Percentiles rank a stretch among this genome's conserved stretches.
These are phyloP conservation scores for Candida anutae DNA, from an alignment of 1,139 yeast species.

Conservation along the genomic window DNA sequence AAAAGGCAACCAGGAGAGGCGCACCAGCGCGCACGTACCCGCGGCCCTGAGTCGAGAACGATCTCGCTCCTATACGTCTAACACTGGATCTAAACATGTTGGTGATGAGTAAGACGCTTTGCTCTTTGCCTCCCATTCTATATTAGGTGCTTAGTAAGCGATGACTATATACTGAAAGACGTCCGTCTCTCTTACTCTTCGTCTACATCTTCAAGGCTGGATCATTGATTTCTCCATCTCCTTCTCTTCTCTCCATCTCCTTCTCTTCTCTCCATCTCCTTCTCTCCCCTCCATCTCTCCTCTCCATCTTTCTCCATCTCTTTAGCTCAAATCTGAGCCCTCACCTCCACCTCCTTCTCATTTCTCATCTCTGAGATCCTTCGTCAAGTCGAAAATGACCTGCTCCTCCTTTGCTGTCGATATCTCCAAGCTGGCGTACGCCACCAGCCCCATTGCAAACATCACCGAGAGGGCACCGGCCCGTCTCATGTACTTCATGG, in stretches of 20 bases:
- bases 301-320: background rate
- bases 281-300: conserved; percentile 1
- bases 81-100: too few species aligned
- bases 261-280: conserved; percentile 7
- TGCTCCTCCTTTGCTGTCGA: conserved; percentile 8
- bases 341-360: background rate
- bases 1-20: too few species aligned
- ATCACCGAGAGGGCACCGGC: conserved; percentile 28
- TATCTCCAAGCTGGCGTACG: conserved; percentile 22
- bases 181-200: too few species aligned
- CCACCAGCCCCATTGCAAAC: conserved; percentile 26
- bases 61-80: too few species aligned
- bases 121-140: background rate
- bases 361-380: conserved; percentile 3
- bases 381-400: conserved; percentile 8
- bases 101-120: too few species aligned
- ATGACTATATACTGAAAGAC: too few species aligned
- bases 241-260: conserved; percentile 8
- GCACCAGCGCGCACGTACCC: too few species aligned
- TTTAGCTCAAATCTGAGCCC: background rate
- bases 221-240: conserved; percentile 2
- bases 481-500: conserved; percentile 23
- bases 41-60: too few species aligned
- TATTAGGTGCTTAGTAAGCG: too few species aligned
- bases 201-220: too few species aligned